A percentile compares a stretch with the other conserved stretches of the same genome.
Conservation (phyloP, 1,139 yeast species). For the Geotrichum macrosporum region DNA sequence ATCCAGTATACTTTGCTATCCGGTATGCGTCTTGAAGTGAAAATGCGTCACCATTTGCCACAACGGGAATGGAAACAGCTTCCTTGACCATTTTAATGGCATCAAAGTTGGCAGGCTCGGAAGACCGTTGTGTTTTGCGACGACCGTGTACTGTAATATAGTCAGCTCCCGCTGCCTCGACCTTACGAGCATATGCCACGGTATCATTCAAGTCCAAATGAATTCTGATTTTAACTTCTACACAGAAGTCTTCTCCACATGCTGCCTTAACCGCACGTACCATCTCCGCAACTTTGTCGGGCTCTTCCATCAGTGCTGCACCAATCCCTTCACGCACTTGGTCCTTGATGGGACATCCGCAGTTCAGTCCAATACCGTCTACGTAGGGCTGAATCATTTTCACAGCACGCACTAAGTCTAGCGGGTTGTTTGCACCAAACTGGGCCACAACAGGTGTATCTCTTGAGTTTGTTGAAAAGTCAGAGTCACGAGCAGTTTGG, state of each 20-base stretch:
- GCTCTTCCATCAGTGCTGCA: slow-evolving; percentile 85
- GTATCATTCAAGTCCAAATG: slow-evolving; percentile 45
- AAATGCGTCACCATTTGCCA: slow-evolving; percentile 95
- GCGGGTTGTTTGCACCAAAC: slow-evolving; percentile 83
- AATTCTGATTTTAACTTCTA: slow-evolving; percentile 89
- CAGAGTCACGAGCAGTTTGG: slow-evolving; percentile 71
- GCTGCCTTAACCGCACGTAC: slow-evolving; percentile 72
- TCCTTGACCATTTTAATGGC: slow-evolving; percentile 69
- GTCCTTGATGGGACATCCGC: slow-evolving; percentile 96
- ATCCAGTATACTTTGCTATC: slow-evolving; percentile 65
- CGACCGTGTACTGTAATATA: slow-evolving; percentile 93
- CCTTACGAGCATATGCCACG: slow-evolving; percentile 35
- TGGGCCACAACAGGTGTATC: slow-evolving; percentile 81
- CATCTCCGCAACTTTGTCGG: slow-evolving; percentile 77
- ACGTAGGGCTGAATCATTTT: slow-evolving; percentile 86
- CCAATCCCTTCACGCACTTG: slow-evolving; percentile 96
- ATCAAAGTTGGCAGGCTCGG: slow-evolving; percentile 74
- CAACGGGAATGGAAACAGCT: slow-evolving; percentile 67
- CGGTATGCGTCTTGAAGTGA: slow-evolving; percentile 54
- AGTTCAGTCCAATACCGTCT: slow-evolving; percentile 91
- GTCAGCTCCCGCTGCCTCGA: slow-evolving; percentile 87
- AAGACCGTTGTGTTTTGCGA: slow-evolving; percentile 76
- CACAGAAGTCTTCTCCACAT: slow-evolving; percentile 63
- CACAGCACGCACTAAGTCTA: slow-evolving; percentile 78
- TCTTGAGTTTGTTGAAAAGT: slow-evolving; percentile 68